A percentile compares a stretch with the other conserved stretches of the same genome.
phyloP scores from a whole-genome alignment of 1,139 yeast genomes.

The Geotrichum siamense region DNA sequence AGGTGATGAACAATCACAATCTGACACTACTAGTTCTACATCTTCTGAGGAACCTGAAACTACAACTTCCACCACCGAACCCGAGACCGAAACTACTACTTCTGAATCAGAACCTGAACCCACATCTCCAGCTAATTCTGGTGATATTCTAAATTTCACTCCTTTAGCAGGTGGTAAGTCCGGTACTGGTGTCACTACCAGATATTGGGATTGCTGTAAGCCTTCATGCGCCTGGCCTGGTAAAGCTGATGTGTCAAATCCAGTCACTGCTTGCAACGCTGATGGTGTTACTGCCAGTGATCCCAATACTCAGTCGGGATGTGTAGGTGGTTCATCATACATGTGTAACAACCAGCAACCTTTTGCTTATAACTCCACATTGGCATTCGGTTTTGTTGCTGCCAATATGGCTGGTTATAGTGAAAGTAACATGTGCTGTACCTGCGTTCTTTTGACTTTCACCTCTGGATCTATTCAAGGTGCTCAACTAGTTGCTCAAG shows the following conservation, averaged over 20 bases:
- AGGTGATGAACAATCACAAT: background rate
- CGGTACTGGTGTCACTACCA: constrained; percentile 20
- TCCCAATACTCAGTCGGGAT: constrained; percentile 14
- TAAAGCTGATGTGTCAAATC: constrained; percentile 16
- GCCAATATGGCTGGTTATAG: constrained; percentile 18
- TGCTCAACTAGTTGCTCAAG: constrained; percentile 19
- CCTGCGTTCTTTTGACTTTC: constrained; percentile 20
- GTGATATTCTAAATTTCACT: background rate
- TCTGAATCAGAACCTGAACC: background rate
- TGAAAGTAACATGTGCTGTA: constrained; percentile 18
- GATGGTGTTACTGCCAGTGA: constrained; percentile 17
- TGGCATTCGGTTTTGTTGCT: constrained; percentile 22
- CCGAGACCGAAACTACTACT: background rate
- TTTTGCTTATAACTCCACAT: constrained; percentile 15
- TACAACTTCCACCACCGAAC: background rate
- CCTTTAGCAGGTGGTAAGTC: constrained; percentile 18
- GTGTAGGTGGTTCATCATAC: constrained; percentile 20
- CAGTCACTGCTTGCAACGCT: constrained; percentile 19
- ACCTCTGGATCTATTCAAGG: constrained; percentile 15
- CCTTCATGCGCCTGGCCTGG: constrained; percentile 22
- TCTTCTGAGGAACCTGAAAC: background rate
- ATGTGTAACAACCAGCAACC: constrained; percentile 21
- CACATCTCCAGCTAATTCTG: background rate
- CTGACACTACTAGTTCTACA: background rate
- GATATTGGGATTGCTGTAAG: constrained; percentile 23